phyloP scores from a whole-genome alignment of 2,329 filamentous ascomycete species.

The Fusarium azukiicola region DNA sequence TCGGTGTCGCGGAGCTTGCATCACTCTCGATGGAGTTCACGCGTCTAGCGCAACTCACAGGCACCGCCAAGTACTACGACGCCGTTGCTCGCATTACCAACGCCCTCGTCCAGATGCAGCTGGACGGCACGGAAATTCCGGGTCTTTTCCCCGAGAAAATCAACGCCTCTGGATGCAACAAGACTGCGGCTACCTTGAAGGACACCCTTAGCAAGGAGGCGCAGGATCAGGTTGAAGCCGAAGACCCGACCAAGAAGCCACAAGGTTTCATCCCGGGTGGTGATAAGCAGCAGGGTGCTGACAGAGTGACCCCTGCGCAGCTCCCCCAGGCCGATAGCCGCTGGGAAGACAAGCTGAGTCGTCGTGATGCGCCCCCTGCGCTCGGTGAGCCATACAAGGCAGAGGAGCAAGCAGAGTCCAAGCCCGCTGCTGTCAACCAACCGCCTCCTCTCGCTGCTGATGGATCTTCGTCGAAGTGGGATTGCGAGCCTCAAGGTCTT shows the following conservation, averaged over 20 bases:
- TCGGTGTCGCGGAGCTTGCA: constrained; percentile 86
- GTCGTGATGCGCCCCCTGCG: constrained; percentile 31
- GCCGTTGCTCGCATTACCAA: constrained; percentile 93
- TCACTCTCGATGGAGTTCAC: constrained; percentile 95
- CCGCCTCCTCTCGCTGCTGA: constrained; percentile 60
- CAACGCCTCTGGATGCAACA: constrained; percentile 90
- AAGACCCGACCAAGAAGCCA: constrained; percentile 54
- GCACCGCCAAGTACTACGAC: constrained; percentile 92
- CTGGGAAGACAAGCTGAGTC: constrained; percentile 47
- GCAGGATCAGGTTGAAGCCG: constrained; percentile 61
- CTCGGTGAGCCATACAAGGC: constrained; percentile 19
- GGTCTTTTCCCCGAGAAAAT: constrained; percentile 91
- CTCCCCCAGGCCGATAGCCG: constrained; percentile 41
- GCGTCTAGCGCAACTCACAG: constrained; percentile 91
- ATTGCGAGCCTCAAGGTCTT: constrained; percentile 82
- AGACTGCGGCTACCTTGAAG: constrained; percentile 64
- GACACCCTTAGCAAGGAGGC: constrained; percentile 60
- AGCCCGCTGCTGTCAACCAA: constrained; percentile 24
- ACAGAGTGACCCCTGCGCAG: constrained; percentile 32
- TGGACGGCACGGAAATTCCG: constrained; percentile 82
- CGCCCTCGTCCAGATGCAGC: constrained; percentile 88
- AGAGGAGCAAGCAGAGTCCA: constrained; percentile 17
- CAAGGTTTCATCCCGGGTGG: constrained; percentile 50
- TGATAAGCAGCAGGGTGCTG: constrained; percentile 15
- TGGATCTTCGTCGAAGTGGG: constrained; percentile 61